Conservation (phyloP, 352 stramenopile species). For the Phytopythium kandeliae region DNA sequence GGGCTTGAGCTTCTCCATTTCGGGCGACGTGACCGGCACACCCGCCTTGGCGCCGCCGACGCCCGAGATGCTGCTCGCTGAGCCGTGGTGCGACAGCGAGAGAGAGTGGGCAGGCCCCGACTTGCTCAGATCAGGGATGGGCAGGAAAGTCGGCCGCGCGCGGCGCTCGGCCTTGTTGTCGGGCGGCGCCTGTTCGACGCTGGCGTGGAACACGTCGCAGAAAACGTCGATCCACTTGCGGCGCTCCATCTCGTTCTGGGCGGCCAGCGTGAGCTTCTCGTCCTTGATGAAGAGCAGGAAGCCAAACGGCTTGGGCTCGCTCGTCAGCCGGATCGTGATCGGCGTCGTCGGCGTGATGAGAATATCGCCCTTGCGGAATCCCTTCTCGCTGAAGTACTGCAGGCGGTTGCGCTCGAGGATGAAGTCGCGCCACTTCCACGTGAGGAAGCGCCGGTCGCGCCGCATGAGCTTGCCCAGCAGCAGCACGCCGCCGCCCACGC, state of each 20-base stretch:
- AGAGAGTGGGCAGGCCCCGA: slow-evolving; percentile 15
- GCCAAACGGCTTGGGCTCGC: slow-evolving; percentile 61
- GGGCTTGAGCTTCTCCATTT: slow-evolving; percentile 16
- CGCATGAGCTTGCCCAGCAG: slow-evolving; percentile 71
- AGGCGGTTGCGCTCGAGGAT: slow-evolving; percentile 59
- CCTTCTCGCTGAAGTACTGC: slow-evolving; percentile 78
- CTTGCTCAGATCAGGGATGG: slow-evolving; percentile 50
- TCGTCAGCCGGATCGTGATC: slow-evolving; percentile 67
- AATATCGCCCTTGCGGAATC: slow-evolving; percentile 71
- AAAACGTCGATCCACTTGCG: slow-evolving; percentile 81
- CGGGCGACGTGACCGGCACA: slow-evolving; percentile 20
- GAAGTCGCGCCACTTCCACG: slow-evolving; percentile 84
- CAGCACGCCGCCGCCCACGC: slow-evolving; percentile 23
- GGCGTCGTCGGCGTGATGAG: slow-evolving; percentile 47
- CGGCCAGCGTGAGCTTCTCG: slow-evolving; percentile 73
- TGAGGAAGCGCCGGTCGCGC: slow-evolving; percentile 67
- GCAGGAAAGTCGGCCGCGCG: slow-evolving; percentile 56
- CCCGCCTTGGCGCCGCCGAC: slow-evolving; percentile 10
- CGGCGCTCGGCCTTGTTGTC: slow-evolving; percentile 58
- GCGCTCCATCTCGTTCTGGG: slow-evolving; percentile 58
- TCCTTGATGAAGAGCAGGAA: slow-evolving; percentile 78
- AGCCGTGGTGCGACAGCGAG: slow-evolving; percentile 11
- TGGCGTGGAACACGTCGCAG: slow-evolving; percentile 70
- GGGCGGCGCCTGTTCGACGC: slow-evolving; percentile 41
- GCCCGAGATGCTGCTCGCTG: slow-evolving; percentile 4